Evolutionary conservation across 257 asterid species (phyloP).

Genomic region (Petrea volubilis): DNA sequence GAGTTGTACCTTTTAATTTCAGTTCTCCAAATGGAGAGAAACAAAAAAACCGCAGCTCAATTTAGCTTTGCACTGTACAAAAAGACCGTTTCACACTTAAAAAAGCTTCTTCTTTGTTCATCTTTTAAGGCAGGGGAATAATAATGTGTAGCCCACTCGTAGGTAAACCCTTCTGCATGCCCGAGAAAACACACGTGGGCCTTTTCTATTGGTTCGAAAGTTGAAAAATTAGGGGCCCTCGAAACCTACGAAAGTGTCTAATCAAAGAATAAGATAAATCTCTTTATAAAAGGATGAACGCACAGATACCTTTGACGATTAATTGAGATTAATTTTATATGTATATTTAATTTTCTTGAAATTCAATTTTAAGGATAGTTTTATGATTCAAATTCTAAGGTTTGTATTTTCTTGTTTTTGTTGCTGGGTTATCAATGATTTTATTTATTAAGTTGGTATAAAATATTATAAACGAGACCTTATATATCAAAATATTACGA

Average conservation of each 20-base stretch:
- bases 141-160: slow-evolving; percentile 24
- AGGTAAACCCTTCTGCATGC: slow-evolving; percentile 22
- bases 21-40: slow-evolving; percentile 24
- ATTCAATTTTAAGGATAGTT: too few species aligned
- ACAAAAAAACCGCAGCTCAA: slow-evolving; percentile 24
- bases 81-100: slow-evolving; percentile 40
- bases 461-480: too few species aligned
- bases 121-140: slow-evolving; percentile 38
- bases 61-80: slow-evolving; percentile 28
- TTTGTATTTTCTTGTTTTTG: too few species aligned
- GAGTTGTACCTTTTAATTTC: slow-evolving; percentile 29
- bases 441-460: too few species aligned
- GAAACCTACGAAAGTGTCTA: slow-evolving; percentile 17
- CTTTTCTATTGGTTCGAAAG: slow-evolving; percentile 13
- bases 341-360: too few species aligned
- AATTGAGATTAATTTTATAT: too few species aligned
- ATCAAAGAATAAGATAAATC: neutral
- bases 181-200: slow-evolving; percentile 18
- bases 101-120: slow-evolving; percentile 30
- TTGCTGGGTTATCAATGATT: too few species aligned
- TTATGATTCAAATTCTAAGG: too few species aligned
- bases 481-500: too few species aligned
- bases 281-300: neutral
- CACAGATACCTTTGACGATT: neutral
- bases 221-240: slow-evolving; percentile 10